These are phyloP conservation scores for Pontederia paniculata DNA, from an alignment of 176 grass and related monocot species.

Conservation along the genomic window DNA sequence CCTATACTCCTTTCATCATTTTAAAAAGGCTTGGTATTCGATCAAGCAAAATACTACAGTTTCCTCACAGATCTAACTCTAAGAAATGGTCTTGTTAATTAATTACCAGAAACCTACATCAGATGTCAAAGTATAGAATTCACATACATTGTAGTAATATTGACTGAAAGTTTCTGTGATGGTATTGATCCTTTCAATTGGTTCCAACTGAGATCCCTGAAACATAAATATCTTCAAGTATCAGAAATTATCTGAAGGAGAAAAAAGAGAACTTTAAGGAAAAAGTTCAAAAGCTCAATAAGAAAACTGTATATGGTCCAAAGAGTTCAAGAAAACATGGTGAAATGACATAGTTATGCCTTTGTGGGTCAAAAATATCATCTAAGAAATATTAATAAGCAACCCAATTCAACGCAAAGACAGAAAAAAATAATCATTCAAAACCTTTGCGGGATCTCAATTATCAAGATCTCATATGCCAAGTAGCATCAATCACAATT, in stretches of 20 bases:
- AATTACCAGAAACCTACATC: constrained; percentile 3
- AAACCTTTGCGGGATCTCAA: too few species aligned
- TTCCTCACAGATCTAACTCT: not conserved
- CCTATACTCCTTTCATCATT: not conserved
- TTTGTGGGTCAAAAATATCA: too few species aligned
- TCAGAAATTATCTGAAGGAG: not conserved
- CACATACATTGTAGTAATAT: constrained; percentile 79
- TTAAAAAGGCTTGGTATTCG: not conserved
- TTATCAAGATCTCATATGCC: too few species aligned
- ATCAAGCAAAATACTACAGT: constrained; percentile 7
- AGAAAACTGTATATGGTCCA: too few species aligned
- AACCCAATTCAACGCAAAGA: too few species aligned
- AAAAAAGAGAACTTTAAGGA: constrained; percentile 7
- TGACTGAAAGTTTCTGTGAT: constrained; percentile 40
- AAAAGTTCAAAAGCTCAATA: too few species aligned
- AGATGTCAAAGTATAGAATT: not conserved
- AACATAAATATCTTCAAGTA: constrained; percentile 23
- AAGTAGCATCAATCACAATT: too few species aligned
- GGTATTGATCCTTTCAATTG: constrained; percentile 66
- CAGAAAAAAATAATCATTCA: too few species aligned
- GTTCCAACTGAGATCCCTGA: constrained; percentile 99
- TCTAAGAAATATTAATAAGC: too few species aligned
- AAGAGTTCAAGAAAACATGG: too few species aligned
- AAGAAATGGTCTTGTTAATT: constrained; percentile 15
- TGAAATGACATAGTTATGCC: too few species aligned